Evolutionary conservation across 1,284 basidiomycete species (phyloP).

Genomic region (Fomitopsis betulina): DNA sequence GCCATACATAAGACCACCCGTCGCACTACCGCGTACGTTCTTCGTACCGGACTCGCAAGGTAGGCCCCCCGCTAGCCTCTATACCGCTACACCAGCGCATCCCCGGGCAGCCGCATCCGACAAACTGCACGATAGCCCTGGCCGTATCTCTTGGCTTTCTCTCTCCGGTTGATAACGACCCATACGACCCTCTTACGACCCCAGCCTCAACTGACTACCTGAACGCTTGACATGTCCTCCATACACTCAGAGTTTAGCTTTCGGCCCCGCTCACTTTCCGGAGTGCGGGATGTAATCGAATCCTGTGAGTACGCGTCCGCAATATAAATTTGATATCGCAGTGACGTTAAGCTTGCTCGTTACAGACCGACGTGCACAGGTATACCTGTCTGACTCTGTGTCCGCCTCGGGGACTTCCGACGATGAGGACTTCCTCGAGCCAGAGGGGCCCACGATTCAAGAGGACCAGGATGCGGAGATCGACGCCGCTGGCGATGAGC

Average conservation of each 20-base stretch:
- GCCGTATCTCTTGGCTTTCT: not conserved
- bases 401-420: slow-evolving; percentile 40
- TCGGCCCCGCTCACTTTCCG: slow-evolving; percentile 45
- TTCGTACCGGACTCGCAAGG: not conserved
- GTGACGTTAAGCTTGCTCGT: slow-evolving; percentile 2
- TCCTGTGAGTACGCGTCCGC: slow-evolving; percentile 39
- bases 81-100: not conserved
- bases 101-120: not conserved
- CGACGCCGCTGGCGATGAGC: slow-evolving; percentile 16
- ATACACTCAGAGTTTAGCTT: slow-evolving; percentile 40
- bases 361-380: slow-evolving; percentile 61
- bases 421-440: slow-evolving; percentile 26
- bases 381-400: slow-evolving; percentile 55
- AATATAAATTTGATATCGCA: slow-evolving; percentile 24
- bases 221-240: slow-evolving; percentile 32
- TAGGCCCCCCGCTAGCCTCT: not conserved
- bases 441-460: slow-evolving; percentile 24
- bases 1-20: not conserved
- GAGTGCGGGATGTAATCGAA: slow-evolving; percentile 47
- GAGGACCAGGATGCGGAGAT: slow-evolving; percentile 34
- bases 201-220: not conserved
- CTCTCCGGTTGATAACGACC: not conserved
- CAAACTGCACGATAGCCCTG: not conserved
- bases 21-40: not conserved
- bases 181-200: not conserved